Conservation (phyloP, 1,284 basidiomycete genomes). For the Erythrobasidium hasegawianum region DNA sequence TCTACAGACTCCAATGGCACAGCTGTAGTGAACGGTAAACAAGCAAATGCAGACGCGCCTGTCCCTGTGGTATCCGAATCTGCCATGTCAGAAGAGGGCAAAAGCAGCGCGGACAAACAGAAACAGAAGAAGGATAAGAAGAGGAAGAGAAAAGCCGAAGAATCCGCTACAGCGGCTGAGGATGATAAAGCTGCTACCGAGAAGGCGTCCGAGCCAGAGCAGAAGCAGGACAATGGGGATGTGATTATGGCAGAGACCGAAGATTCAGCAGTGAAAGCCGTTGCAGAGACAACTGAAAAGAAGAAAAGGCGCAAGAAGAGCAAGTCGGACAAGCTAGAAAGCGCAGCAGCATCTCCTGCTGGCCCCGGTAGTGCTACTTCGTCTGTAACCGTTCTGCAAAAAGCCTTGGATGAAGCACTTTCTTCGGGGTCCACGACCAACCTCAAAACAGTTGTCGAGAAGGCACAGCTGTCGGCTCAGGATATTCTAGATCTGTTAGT, state of each 20-base stretch:
- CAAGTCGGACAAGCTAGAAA: constrained; percentile 10
- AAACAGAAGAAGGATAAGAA: constrained; percentile 8
- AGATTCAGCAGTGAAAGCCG: not conserved
- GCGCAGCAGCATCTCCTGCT: not conserved
- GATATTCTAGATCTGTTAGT: not conserved
- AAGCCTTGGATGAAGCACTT: too few relatives aligned
- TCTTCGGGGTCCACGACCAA: too few relatives aligned
- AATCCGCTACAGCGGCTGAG: not conserved
- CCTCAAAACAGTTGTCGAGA: not conserved
- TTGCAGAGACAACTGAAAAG: constrained; percentile 4
- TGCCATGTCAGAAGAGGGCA: not conserved
- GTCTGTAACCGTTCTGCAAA: too few relatives aligned
- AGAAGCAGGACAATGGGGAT: not conserved
- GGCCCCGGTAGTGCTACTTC: too few relatives aligned
- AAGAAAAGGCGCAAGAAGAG: constrained; percentile 10
- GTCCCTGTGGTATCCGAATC: not conserved
- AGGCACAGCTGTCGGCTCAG: not conserved
- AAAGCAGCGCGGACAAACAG: not conserved
- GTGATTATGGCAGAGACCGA: not conserved
- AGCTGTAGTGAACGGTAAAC: not conserved
- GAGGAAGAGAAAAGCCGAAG: not conserved
- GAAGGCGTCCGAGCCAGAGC: not conserved
- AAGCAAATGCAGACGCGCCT: not conserved
- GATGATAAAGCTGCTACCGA: not conserved
- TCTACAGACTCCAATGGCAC: not conserved